Percentiles rank a stretch among this genome's conserved stretches.
phyloP scores from a whole-genome alignment of 2,329 filamentous ascomycete genomes.

The Hymenoscyphus linearis region DNA sequence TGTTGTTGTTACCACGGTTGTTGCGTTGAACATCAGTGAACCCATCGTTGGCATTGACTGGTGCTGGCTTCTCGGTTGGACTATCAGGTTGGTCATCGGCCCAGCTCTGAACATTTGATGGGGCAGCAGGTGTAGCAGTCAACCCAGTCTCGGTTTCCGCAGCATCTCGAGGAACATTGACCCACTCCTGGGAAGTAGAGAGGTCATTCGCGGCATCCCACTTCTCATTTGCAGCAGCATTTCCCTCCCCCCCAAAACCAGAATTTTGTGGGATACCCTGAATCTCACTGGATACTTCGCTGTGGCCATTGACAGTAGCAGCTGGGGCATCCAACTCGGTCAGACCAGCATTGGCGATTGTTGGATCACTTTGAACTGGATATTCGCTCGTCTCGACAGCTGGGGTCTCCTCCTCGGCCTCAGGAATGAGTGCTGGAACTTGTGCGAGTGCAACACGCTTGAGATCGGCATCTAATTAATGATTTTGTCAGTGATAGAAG shows the following conservation, averaged over 20 bases:
- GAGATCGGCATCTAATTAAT: slow-evolving; percentile 49
- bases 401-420: slow-evolving; percentile 31
- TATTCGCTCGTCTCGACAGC: slow-evolving; percentile 34
- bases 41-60: slow-evolving; percentile 52
- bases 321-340: slow-evolving; percentile 57
- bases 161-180: slow-evolving; percentile 66
- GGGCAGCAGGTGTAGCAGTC: slow-evolving; percentile 48
- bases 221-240: slow-evolving; percentile 58
- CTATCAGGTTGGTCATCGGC: slow-evolving; percentile 70
- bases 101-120: slow-evolving; percentile 65
- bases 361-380: slow-evolving; percentile 54
- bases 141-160: slow-evolving; percentile 67
- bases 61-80: slow-evolving; percentile 32
- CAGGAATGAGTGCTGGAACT: slow-evolving; percentile 35
- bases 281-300: slow-evolving; percentile 33
- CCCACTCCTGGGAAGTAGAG: slow-evolving; percentile 33
- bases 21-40: slow-evolving; percentile 66
- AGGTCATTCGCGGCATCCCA: slow-evolving; percentile 49
- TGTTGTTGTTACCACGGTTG: slow-evolving; percentile 1
- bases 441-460: slow-evolving; percentile 52
- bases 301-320: slow-evolving; percentile 40
- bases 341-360: slow-evolving; percentile 59
- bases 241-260: slow-evolving; percentile 43
- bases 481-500: slow-evolving; percentile 14
- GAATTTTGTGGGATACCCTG: slow-evolving; percentile 44